Base-by-base conservation (phyloP, 2,329 filamentous ascomycete species). In the Diaporthe sp. region DNA sequence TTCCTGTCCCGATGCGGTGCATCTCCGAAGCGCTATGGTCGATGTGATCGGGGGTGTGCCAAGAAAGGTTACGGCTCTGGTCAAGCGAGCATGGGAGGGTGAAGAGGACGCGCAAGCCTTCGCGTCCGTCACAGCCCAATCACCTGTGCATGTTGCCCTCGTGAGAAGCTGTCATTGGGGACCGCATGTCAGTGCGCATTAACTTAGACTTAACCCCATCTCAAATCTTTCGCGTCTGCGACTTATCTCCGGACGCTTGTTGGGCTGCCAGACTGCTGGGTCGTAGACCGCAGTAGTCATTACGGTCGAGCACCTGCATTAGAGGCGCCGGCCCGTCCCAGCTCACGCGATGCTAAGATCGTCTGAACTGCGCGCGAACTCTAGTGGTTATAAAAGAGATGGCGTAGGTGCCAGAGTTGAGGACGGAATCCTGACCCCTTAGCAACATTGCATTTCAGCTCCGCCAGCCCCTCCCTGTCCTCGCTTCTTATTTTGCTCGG, bases 121-220 rank as follows among this genome's bases (percentile, higher is more conserved):
- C n/a, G 12, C 46, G 46, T 53, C 13, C 15, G n/a, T 68, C 65
- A 68, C 65, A 68, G 46, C n/a, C 65, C 65, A 68, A 68, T 68
- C 65, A 68, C 65, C 22, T n/a, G 65, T 53, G 49, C 49, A 55
- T 69, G 65, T 55, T 25, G n/a, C 65, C 31, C 22, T 42, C 19
- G 37, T 28, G 46, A 42, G 34, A 15, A 42, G 65, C 49, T 69
- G 34, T 17, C 34, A 69, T 55, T 69, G 65, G 65, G 31, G 65
- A 9, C 22, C 25, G n/a, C 46, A 68, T 10, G 65, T 68, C 62
- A 53, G 44, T 51, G 62, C 62, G 31, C 44, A n/a, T 5, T 22
- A 31, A 31, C 31, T 31, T 31, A 3, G 19, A 25, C 39, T 12
- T 28, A 42, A n/a, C 34, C 53, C 31, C n/a, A 39, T 13, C 0